Evolutionary conservation across 306 rosid genomes (phyloP), one percentile per base, ranked within the genome.

Genomic region (Hippophae rhamnoides): DNA sequence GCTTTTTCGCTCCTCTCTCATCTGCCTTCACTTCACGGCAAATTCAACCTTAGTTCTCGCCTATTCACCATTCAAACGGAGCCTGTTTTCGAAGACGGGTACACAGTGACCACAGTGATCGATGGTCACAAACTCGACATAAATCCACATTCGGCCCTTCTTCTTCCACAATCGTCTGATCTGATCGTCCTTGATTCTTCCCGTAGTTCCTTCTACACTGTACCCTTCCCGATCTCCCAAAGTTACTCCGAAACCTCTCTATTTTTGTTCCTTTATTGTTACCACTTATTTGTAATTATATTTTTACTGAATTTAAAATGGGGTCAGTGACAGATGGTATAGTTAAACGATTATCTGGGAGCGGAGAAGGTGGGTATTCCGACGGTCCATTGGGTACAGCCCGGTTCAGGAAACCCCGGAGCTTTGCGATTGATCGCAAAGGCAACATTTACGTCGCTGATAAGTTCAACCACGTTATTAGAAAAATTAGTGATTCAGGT

Each of bases 361-460:
- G 13, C 43, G 81, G 71, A 70, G 58, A 10, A 13, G 5, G 0
- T 0, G 94, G 89, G 9, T 88, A 80, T 76, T n/a, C 52, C 1
- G 96, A 88, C 52, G 94, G 96, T 8, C 81, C 72, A 9, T 61
- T 71, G 60, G 79, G 50, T 48, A 64, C 57, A 10, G 94, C 89
- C 50, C 57, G 6, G 52, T 84, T 82, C 67, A 41, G 10, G 9
- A 66, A 64, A 40, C 94, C 94, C 9, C 52, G 8, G 70, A 85
- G 89, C 58, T 88, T 88, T 50, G 85, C 89, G 0, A 58, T 85
- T 62, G 85, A 76, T 71, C 52, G 31, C 1, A 84, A 60, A 61
- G 96, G 96, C 48, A 82, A 77, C 46, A 68, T 88, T 45, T 88
- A 80, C 49, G 89, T 88, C 27, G 96, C 86, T 64, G 96, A 88